Evolutionary conservation across 495 filamentous ascomycete genomes (phyloP), one percentile per base, ranked within the genome.

Genomic region (Aspergillus mulundensis): DNA sequence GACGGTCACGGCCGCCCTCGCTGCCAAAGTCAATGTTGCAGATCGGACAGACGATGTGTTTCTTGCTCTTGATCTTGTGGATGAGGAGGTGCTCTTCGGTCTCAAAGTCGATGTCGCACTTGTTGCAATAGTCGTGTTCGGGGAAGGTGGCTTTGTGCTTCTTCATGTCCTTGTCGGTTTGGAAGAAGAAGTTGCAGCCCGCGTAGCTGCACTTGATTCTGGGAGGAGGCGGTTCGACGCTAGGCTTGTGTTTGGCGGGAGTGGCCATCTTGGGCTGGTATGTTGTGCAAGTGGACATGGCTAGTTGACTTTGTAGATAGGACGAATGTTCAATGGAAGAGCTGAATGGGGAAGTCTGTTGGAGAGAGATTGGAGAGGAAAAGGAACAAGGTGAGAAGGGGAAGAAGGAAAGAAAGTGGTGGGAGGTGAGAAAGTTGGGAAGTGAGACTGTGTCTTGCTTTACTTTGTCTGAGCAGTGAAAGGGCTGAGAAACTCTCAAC

Each of bases 101-200:
- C 0, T 58, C 51, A 53, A 74, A 82, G 63, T 83, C 80, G 23
- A 72, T 43, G 44, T 84, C 68, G 58, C 82, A 84, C 21, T 67
- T 57, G 20, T 50, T 41, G 67, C 82, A 84, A 60, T 79, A 84
- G 43, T 77, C 69, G 50, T 84, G 81, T 0, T 73, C 58, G 10
- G 57, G n/a, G 23, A 68, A 62, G 16, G 57, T 24, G 0, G 51
- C 50, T 54, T 84, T 84, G 65, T 85, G 82, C 1, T 60, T 52
- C 24, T 66, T 70, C 73, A 84, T 75, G 1, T 65, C 66, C 6
- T 63, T 54, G 8, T 56, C 51, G 3, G 66, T 70, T 45, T 83
- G 76, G 66, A 95, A 95, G 3, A 74, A 70, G 49, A 70, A 81
- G 0, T 75, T 75, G 65, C 90, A 95, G 18, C 78, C 72, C 10